Evolutionary conservation across 257 asterid species (phyloP), one percentile per base, ranked within the genome.

Genomic region (Solanum etuberosum): DNA sequence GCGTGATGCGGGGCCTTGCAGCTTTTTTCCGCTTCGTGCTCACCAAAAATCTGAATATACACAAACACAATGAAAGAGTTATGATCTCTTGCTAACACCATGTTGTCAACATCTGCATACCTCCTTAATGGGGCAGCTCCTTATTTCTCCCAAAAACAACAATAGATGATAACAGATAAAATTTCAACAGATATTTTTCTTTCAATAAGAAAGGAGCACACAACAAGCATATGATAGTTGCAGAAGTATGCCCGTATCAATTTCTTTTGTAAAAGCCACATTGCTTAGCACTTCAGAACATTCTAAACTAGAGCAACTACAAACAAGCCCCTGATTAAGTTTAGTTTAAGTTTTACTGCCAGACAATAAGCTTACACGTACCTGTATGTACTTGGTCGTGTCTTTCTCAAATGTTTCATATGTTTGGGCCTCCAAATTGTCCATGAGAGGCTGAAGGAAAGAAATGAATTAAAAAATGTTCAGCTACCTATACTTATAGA

Each of bases 401-500:
- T 97, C 99, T 92, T 93, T 97, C 89, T 97, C 99, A 91, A 97
- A 97, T 77, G 94, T 97, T 92, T 97, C 99, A 85, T 97, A 97
- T 51, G 99, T 97, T 91, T 97, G 99, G 72, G 99, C 99, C 95
- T 97, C 99, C 92, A 97, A 90, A 91, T 97, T 97, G 90, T 97
- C 99, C 99, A 97, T 97, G 84, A 97, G 99, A 88, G 99, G 99
- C 99, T 97, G 96, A 93, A 90, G 40, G 18, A 59, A 83, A 63
- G 43, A 76, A 89, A 70, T 73, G 8, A 25, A 23, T 40, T 65
- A 10, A 51, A 77, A 48, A 27, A 32, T 29, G 74, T 29, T 83
- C 84, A 82, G 90, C 74, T 51, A 76, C 48, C 83, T 43, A 77
- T 42, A 43, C 83, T 48, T 8, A 4, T 8, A 77, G 16, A 25